Conservation (phyloP, 495 filamentous ascomycete genomes). For the Tirmania nivea region DNA sequence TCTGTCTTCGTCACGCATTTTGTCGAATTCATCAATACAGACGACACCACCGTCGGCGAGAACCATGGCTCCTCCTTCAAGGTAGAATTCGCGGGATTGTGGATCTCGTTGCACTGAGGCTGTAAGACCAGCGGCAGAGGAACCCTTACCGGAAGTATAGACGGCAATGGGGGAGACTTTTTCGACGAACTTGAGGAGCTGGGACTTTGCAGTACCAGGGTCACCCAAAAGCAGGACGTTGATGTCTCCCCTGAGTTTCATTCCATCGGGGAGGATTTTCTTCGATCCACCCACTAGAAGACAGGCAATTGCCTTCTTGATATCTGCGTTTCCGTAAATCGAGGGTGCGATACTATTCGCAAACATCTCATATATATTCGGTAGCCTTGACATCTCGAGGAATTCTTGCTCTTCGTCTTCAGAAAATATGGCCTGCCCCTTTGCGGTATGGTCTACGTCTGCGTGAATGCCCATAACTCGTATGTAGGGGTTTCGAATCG, state of each 20-base stretch:
- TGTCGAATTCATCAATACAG: slow-evolving; percentile 99
- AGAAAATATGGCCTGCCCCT: slow-evolving; percentile 65
- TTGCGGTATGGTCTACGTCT: slow-evolving; percentile 73
- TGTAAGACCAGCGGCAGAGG: slow-evolving; percentile 92
- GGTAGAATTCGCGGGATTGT: slow-evolving; percentile 84
- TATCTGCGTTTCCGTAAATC: slow-evolving; percentile 89
- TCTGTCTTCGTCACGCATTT: slow-evolving; percentile 97
- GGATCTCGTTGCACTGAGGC: slow-evolving; percentile 90
- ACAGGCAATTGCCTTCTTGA: slow-evolving; percentile 97
- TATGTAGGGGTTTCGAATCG: slow-evolving; percentile 91
- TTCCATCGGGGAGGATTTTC: slow-evolving; percentile 95
- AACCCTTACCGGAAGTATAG: slow-evolving; percentile 97
- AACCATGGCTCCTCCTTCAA: slow-evolving; percentile 98
- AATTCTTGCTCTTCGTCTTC: slow-evolving; percentile 98
- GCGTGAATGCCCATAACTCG: slow-evolving; percentile 80
- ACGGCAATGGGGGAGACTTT: slow-evolving; percentile 94
- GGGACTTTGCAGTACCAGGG: slow-evolving; percentile 95
- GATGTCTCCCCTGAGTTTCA: slow-evolving; percentile 96
- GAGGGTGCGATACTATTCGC: slow-evolving; percentile 88
- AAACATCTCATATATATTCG: slow-evolving; percentile 79
- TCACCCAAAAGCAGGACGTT: slow-evolving; percentile 96
- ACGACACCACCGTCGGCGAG: slow-evolving; percentile 94
- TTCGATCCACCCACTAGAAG: slow-evolving; percentile 89
- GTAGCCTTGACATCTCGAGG: slow-evolving; percentile 69
- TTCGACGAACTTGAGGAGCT: slow-evolving; percentile 92